phyloP scores from a whole-genome alignment of 2,329 filamentous ascomycete species.

The Aspergillus sp. region DNA sequence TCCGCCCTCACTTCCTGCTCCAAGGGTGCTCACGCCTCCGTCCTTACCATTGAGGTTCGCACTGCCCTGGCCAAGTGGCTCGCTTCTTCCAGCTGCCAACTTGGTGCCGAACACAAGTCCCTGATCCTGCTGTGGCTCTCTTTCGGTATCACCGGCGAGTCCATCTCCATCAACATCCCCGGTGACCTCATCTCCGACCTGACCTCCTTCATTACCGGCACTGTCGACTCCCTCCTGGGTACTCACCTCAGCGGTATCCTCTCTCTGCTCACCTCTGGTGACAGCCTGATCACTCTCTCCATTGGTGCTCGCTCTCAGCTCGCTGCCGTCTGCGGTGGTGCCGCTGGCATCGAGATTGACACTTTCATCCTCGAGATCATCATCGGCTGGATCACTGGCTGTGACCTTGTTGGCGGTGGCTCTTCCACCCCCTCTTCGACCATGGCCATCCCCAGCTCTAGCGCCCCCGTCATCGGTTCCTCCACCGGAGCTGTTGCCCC shows the following conservation, averaged over 20 bases:
- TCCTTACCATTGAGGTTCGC: constrained; percentile 28
- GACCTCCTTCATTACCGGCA: constrained; percentile 29
- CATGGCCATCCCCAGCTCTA: constrained; percentile 18
- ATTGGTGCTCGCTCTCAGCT: constrained; percentile 34
- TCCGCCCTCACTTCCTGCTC: constrained; percentile 28
- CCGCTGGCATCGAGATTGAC: constrained; percentile 50
- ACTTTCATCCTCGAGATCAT: constrained; percentile 51
- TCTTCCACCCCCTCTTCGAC: constrained; percentile 11
- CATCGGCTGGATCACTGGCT: constrained; percentile 39
- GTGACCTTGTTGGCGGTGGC: constrained; percentile 24
- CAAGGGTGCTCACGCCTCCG: constrained; percentile 28
- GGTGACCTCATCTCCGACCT: constrained; percentile 28
- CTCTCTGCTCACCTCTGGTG: constrained; percentile 28
- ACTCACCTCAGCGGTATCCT: constrained; percentile 32
- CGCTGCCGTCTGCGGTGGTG: constrained; percentile 35
- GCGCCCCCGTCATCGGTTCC: constrained; percentile 8
- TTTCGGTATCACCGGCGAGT: constrained; percentile 23
- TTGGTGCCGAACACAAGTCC: constrained; percentile 37
- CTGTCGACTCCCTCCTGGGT: constrained; percentile 27
- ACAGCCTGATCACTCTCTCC: constrained; percentile 32
- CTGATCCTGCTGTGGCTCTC: constrained; percentile 38
- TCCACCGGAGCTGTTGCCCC: constrained; percentile 10
- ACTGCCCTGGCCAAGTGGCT: constrained; percentile 34
- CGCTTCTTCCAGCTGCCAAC: constrained; percentile 28
- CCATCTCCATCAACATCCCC: constrained; percentile 27